phyloP scores from a whole-genome alignment of 306 rosid species.

The Quercus berberidifolia region DNA sequence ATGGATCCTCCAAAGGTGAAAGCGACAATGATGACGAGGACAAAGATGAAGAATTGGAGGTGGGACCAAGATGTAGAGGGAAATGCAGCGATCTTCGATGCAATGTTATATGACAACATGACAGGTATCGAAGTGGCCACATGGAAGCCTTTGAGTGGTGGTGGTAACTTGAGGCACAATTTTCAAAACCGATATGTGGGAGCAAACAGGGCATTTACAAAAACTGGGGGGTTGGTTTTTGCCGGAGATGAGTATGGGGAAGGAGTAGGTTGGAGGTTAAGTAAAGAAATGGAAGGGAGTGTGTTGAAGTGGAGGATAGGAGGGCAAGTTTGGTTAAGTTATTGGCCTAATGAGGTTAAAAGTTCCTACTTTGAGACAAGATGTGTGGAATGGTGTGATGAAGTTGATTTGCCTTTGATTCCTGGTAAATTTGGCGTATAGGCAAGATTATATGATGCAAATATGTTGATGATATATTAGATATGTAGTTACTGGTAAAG shows the following conservation, averaged over 20 bases:
- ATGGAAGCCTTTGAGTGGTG: conserved; percentile 18
- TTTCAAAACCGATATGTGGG: conserved; percentile 37
- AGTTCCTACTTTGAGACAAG: conserved; percentile 63
- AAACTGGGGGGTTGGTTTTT: conserved; percentile 64
- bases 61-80: conserved; percentile 92
- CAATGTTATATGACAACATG: conserved; percentile 45
- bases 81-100: conserved; percentile 74
- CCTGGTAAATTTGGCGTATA: conserved; percentile 25
- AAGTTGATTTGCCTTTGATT: conserved; percentile 92
- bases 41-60: conserved; percentile 59
- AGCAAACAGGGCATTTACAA: conserved; percentile 50
- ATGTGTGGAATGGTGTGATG: conserved; percentile 86
- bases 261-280: conserved; percentile 70
- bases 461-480: background rate
- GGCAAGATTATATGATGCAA: background rate
- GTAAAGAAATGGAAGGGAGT: conserved; percentile 87
- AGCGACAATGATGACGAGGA: conserved; percentile 37
- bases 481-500: background rate
- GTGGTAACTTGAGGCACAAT: conserved; percentile 19
- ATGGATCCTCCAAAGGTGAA: conserved; percentile 38
- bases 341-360: conserved; percentile 50
- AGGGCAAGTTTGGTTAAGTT: conserved; percentile 71
- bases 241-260: conserved; percentile 78
- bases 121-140: conserved; percentile 63
- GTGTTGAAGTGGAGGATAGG: conserved; percentile 94